Percentiles rank a stretch among this genome's conserved stretches.
Conservation (phyloP, 176 grass and related monocot species). For the Miscanthus lutarioriparius region DNA sequence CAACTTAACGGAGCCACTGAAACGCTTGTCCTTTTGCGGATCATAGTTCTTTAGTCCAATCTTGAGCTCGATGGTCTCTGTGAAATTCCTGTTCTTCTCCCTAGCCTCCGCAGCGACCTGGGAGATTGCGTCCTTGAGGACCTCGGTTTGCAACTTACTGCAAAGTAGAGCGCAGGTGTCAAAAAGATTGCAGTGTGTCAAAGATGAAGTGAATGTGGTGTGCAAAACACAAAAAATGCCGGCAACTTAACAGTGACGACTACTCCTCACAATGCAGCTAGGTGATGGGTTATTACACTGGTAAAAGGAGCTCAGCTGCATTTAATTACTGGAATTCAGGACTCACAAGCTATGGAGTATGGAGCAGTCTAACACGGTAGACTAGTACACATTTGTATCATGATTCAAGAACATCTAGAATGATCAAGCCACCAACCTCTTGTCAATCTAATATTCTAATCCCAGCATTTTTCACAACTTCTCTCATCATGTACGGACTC, state of each 20-base stretch:
- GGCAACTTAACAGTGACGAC: not conserved
- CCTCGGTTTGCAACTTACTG: constrained; percentile 56
- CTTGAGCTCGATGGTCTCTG: constrained; percentile 59
- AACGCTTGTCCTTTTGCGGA: constrained; percentile 72
- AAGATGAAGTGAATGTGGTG: not conserved
- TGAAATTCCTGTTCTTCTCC: constrained; percentile 62
- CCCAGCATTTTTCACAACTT: too few relatives aligned
- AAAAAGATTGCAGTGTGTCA: not conserved
- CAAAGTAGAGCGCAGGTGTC: not conserved
- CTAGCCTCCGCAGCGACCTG: constrained; percentile 36
- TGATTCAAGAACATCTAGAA: not conserved
- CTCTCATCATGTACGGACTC: not conserved
- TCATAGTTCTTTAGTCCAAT: constrained; percentile 68
- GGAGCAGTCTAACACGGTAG: not conserved
- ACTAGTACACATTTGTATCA: not conserved
- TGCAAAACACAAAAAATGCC: not conserved
- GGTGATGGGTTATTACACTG: not conserved
- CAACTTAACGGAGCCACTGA: constrained; percentile 64
- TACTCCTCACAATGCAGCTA: not conserved
- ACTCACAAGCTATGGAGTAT: not conserved
- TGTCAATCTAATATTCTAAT: not conserved
- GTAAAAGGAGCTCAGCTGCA: not conserved
- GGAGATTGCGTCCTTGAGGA: constrained; percentile 57
- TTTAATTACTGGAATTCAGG: not conserved
- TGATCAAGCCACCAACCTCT: not conserved